These are phyloP conservation scores for Apium graveolens DNA, from an alignment of 129 eudicot genomes.

Conservation along the genomic window DNA sequence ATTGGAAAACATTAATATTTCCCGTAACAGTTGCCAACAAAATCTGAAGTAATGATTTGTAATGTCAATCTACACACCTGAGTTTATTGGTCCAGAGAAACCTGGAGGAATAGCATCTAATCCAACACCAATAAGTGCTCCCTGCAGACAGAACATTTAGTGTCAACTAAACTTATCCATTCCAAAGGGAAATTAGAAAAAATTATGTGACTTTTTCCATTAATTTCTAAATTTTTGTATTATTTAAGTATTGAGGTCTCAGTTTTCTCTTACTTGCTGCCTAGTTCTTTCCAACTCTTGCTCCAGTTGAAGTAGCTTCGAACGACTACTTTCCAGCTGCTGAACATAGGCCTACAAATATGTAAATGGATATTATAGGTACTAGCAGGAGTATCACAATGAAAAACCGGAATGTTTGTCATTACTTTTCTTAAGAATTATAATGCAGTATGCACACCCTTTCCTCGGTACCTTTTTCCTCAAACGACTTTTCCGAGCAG, in stretches of 20 bases:
- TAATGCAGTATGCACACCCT: background rate
- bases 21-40: no score
- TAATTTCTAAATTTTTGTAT: background rate
- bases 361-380: conserved; percentile 11
- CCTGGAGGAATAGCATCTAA: conserved; percentile 54
- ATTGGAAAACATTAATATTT: background rate
- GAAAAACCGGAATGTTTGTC: conserved; percentile 7
- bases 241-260: background rate
- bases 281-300: conserved; percentile 82
- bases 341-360: conserved; percentile 84
- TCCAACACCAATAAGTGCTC: conserved; percentile 53
- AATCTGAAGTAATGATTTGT: conserved; percentile 5
- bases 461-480: conserved; percentile 67
- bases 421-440: background rate
- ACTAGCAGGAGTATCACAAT: background rate
- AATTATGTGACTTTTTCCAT: background rate
- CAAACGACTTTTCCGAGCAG: conserved; percentile 99
- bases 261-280: conserved; percentile 53
- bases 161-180: conserved; percentile 1
- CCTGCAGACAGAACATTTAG: conserved; percentile 34
- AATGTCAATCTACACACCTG: conserved; percentile 46
- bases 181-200: background rate
- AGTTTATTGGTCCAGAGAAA: conserved; percentile 39
- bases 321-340: conserved; percentile 81
- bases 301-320: conserved; percentile 67